Evolutionary conservation across 768 basidiomycete genomes (phyloP).

Genomic region (Sporobolomyces roseus): DNA sequence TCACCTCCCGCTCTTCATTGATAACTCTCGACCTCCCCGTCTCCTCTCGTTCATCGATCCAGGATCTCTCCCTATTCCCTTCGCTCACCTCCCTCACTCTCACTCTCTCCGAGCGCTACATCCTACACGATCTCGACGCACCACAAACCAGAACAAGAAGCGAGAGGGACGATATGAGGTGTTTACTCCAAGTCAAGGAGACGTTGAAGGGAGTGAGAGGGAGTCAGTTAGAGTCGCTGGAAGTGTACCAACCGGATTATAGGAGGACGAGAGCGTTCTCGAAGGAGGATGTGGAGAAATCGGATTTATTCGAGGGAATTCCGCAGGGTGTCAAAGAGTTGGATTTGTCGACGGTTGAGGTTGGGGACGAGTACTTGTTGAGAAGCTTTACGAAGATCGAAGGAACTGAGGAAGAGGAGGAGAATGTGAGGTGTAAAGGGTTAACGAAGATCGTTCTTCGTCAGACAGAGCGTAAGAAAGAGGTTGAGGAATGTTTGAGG

Average conservation of each 20-base stretch:
- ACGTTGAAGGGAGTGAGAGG: neutral
- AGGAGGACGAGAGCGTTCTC: neutral
- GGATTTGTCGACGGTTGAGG: constrained; percentile 7
- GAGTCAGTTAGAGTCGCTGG: neutral
- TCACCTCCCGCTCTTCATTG: neutral
- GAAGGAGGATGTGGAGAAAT: neutral
- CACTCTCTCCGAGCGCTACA: constrained; percentile 35
- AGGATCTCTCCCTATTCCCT: constrained; percentile 8
- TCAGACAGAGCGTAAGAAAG: neutral
- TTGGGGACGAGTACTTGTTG: neutral
- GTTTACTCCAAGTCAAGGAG: neutral
- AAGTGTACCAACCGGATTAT: constrained; percentile 24
- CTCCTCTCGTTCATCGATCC: constrained; percentile 10
- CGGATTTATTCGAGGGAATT: constrained; percentile 1
- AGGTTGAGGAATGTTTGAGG: neutral
- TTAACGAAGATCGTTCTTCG: neutral
- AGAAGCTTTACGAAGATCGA: neutral
- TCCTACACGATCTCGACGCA: neutral
- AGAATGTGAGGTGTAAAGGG: neutral
- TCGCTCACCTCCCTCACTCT: constrained; percentile 13
- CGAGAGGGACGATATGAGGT: neutral
- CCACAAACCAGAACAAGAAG: neutral
- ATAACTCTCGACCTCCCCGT: constrained; percentile 24
- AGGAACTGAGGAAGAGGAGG: too few relatives aligned
- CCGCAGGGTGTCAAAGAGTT: neutral